A percentile compares a stretch with the other conserved stretches of the same genome.
Evolutionary conservation across 345 rosid species (phyloP).

Genomic region (Raphanus sativus): DNA sequence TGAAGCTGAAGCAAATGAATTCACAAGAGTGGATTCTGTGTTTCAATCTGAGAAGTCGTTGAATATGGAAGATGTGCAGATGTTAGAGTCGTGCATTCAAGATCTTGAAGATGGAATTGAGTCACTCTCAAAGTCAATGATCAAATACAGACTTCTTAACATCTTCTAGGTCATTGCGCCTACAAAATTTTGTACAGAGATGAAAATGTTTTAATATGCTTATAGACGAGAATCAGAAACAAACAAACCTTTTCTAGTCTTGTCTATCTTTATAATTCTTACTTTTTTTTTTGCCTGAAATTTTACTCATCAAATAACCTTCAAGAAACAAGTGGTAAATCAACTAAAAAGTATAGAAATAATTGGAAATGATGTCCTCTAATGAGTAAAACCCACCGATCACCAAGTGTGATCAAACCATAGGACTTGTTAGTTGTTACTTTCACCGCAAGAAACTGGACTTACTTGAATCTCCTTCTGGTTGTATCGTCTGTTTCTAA

Average conservation of each 20-base stretch:
- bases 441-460: not conserved
- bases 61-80: slow-evolving; percentile 33
- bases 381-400: not conserved
- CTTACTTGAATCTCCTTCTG: not conserved
- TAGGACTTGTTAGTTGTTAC: not conserved
- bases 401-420: not conserved
- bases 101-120: slow-evolving; percentile 53
- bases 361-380: not conserved
- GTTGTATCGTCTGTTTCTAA: not conserved
- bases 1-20: not conserved
- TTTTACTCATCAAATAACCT: not conserved
- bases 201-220: not conserved
- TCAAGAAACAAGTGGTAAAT: not conserved
- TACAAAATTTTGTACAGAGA: slow-evolving; percentile 17
- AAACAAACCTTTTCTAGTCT: not conserved
- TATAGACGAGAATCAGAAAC: not conserved
- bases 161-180: slow-evolving; percentile 27
- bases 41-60: not conserved
- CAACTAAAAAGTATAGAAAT: not conserved
- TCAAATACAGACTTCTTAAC: slow-evolving; percentile 49
- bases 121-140: slow-evolving; percentile 42
- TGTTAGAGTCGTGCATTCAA: slow-evolving; percentile 42
- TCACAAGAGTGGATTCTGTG: not conserved
- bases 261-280: not conserved
- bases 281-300: not conserved